phyloP scores from a whole-genome alignment of 345 rosid species.

The Turnera subulata region DNA sequence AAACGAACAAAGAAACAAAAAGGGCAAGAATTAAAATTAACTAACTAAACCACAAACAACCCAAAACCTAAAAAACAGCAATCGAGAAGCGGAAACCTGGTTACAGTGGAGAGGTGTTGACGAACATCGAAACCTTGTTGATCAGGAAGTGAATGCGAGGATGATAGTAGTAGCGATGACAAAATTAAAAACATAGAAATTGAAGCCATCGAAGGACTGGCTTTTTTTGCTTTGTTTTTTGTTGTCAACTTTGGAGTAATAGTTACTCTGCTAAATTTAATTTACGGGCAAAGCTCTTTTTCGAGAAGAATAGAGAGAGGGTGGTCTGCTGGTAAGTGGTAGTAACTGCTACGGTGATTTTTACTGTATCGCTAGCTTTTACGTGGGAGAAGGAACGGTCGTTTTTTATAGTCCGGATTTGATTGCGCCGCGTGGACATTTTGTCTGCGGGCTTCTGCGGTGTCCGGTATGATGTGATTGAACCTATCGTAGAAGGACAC shows the following conservation, averaged over 20 bases:
- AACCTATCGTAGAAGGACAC: not conserved
- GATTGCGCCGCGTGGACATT: too few species aligned
- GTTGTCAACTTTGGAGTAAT: too few species aligned
- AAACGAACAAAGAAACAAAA: not conserved
- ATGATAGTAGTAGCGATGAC: constrained; percentile 13
- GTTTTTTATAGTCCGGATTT: too few species aligned
- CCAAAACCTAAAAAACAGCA: not conserved
- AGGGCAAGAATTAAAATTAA: not conserved
- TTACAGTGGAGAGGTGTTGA: constrained; percentile 12
- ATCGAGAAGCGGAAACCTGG: constrained; percentile 10
- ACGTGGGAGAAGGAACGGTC: too few species aligned
- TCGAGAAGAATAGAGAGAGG: too few species aligned
- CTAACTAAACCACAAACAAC: not conserved
- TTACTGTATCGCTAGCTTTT: too few species aligned
- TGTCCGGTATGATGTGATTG: not conserved
- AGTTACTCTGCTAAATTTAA: too few species aligned
- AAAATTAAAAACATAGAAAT: constrained; percentile 18
- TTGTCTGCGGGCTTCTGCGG: too few species aligned
- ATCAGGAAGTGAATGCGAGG: constrained; percentile 32
- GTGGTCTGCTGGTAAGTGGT: too few species aligned
- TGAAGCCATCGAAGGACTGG: constrained; percentile 7
- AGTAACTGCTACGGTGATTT: too few species aligned
- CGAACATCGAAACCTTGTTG: constrained; percentile 56
- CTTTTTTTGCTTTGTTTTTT: too few species aligned
- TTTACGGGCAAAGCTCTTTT: too few species aligned